A percentile compares a stretch with the other conserved stretches of the same genome.
These are phyloP conservation scores for Xylogone sp. DNA, from an alignment of 2,329 filamentous ascomycete species.

Conservation along the genomic window DNA sequence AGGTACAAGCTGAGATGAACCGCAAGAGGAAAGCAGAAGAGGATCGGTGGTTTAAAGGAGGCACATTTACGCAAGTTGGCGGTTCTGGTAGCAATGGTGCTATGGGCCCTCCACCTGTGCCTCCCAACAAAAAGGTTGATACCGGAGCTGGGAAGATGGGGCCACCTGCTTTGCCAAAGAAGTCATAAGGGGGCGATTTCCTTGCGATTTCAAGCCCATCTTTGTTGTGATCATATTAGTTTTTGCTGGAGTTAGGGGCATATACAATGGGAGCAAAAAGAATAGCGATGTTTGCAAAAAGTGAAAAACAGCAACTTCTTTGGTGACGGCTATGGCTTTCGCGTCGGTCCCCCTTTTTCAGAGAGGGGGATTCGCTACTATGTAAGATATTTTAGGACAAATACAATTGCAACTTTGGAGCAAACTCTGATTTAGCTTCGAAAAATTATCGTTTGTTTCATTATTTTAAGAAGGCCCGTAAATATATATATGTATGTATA, in stretches of 20 bases:
- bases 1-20: constrained; percentile 80
- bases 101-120: constrained; percentile 77
- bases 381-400: background rate
- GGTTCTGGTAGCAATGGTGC: constrained; percentile 49
- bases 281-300: constrained; percentile 7
- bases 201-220: background rate
- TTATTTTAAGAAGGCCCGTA: background rate
- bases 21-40: constrained; percentile 92
- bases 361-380: background rate
- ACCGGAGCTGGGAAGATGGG: constrained; percentile 53
- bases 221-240: background rate
- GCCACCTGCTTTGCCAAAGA: constrained; percentile 24
- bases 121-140: constrained; percentile 64
- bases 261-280: constrained; percentile 8
- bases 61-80: constrained; percentile 89
- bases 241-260: background rate
- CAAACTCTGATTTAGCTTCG: background rate
- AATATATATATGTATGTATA: background rate
- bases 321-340: too few species aligned
- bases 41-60: constrained; percentile 94
- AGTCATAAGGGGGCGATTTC: constrained; percentile 13
- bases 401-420: background rate
- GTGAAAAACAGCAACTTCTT: too few species aligned
- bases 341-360: too few species aligned
- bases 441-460: background rate